Evolutionary conservation across 2,329 filamentous ascomycete genomes (phyloP).

Genomic region (Orbilia quercus): DNA sequence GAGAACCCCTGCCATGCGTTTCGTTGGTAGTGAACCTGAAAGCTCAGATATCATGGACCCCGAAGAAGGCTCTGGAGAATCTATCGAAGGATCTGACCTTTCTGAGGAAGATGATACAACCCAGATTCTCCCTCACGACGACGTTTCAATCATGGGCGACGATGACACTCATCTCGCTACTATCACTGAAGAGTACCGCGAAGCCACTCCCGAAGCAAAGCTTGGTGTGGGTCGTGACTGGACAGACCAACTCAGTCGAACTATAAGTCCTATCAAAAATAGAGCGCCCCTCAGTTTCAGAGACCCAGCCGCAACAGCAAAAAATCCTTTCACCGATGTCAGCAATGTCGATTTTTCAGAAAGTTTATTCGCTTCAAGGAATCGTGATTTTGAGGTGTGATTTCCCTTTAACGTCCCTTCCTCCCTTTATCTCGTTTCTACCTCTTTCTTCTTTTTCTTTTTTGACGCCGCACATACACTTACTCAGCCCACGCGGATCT

Average conservation of each 20-base stretch:
- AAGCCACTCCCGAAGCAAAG: slow-evolving; percentile 66
- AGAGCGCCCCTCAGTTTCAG: slow-evolving; percentile 56
- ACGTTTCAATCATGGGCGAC: slow-evolving; percentile 76
- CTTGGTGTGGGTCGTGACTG: slow-evolving; percentile 78
- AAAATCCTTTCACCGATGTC: slow-evolving; percentile 52
- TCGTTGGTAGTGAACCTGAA: slow-evolving; percentile 65
- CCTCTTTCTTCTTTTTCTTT: slow-evolving; percentile 55
- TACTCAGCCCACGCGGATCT: slow-evolving; percentile 3
- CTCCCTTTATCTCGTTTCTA: slow-evolving; percentile 63
- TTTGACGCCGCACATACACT: slow-evolving; percentile 37
- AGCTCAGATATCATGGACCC: slow-evolving; percentile 65
- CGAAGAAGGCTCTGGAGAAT: slow-evolving; percentile 60
- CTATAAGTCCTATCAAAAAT: slow-evolving; percentile 86
- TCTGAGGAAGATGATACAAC: slow-evolving; percentile 50
- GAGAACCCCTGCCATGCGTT: slow-evolving; percentile 65
- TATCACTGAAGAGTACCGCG: slow-evolving; percentile 66
- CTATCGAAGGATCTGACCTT: slow-evolving; percentile 45
- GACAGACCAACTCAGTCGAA: slow-evolving; percentile 92
- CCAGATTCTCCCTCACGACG: slow-evolving; percentile 53
- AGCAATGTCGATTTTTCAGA: slow-evolving; percentile 53
- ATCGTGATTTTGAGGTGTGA: slow-evolving; percentile 88
- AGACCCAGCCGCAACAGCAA: slow-evolving; percentile 28
- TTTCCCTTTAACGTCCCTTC: slow-evolving; percentile 64
- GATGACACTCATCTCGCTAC: slow-evolving; percentile 64
- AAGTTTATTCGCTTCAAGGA: slow-evolving; percentile 64